These are phyloP conservation scores for Calonectria crousiana DNA, from an alignment of 2,329 filamentous ascomycete genomes.

Conservation along the genomic window DNA sequence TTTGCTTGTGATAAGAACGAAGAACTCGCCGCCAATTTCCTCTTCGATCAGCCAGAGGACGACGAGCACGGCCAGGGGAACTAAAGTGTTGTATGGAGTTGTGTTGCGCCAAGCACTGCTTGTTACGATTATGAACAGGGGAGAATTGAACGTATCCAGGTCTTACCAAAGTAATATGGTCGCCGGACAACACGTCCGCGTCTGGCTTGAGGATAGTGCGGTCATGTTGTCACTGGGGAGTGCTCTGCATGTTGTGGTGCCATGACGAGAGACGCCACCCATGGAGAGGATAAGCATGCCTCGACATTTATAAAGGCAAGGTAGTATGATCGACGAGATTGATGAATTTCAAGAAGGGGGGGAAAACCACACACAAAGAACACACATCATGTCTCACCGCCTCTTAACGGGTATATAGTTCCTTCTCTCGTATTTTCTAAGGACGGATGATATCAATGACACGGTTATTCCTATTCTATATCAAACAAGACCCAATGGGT, in stretches of 20 bases:
- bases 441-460: slow-evolving; percentile 28
- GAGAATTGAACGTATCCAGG: slow-evolving; percentile 38
- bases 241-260: slow-evolving; percentile 32
- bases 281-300: slow-evolving; percentile 32
- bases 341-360: slow-evolving; percentile 34
- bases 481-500: slow-evolving; percentile 41
- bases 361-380: slow-evolving; percentile 15
- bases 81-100: slow-evolving; percentile 31
- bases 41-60: slow-evolving; percentile 97
- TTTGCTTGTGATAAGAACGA: slow-evolving; percentile 99
- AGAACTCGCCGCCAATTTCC: slow-evolving; percentile 96
- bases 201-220: slow-evolving; percentile 35
- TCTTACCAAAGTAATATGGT: slow-evolving; percentile 40
- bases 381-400: slow-evolving; percentile 6
- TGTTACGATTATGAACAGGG: slow-evolving; percentile 45
- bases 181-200: slow-evolving; percentile 29
- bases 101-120: slow-evolving; percentile 40
- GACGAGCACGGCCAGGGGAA: slow-evolving; percentile 69
- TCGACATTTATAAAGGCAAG: slow-evolving; percentile 32
- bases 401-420: slow-evolving; percentile 12
- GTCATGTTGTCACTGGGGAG: slow-evolving; percentile 28
- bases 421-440: slow-evolving; percentile 8
- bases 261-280: slow-evolving; percentile 32
- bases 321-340: slow-evolving; percentile 42
- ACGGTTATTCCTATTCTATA: slow-evolving; percentile 11